Evolutionary conservation across 352 stramenopile genomes (phyloP).

Genomic region (Globisporangium radiosum): DNA sequence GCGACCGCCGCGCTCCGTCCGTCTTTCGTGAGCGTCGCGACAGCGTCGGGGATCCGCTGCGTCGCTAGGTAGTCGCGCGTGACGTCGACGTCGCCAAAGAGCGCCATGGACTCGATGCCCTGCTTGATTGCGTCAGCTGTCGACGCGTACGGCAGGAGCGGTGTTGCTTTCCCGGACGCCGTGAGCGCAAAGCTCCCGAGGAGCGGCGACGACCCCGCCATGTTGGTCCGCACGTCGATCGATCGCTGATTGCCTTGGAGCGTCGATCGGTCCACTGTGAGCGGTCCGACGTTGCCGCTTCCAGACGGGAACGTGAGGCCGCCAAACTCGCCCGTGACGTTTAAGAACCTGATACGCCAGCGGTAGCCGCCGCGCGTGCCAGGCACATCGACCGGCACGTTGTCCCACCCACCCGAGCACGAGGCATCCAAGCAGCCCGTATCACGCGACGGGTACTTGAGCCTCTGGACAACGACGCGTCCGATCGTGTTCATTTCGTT

Average conservation of each 20-base stretch:
- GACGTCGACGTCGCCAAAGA: slow-evolving; percentile 72
- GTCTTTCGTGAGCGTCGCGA: slow-evolving; percentile 50
- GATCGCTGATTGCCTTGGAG: slow-evolving; percentile 38
- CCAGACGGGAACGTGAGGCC: slow-evolving; percentile 71
- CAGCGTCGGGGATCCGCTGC: slow-evolving; percentile 49
- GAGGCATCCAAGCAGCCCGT: slow-evolving; percentile 40
- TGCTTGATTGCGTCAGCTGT: slow-evolving; percentile 57
- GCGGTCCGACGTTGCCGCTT: slow-evolving; percentile 65
- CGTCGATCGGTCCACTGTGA: slow-evolving; percentile 28
- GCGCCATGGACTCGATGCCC: slow-evolving; percentile 67
- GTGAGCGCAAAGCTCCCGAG: slow-evolving; percentile 47
- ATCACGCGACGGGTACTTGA: slow-evolving; percentile 78
- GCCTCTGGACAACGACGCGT: slow-evolving; percentile 83
- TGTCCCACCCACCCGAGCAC: slow-evolving; percentile 90
- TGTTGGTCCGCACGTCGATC: slow-evolving; percentile 51
- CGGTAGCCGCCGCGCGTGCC: slow-evolving; percentile 81
- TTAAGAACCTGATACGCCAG: slow-evolving; percentile 70
- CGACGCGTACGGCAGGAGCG: slow-evolving; percentile 46
- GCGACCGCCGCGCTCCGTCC: slow-evolving; percentile 34
- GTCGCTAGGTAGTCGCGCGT: slow-evolving; percentile 39
- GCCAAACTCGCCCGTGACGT: slow-evolving; percentile 60
- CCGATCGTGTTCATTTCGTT: slow-evolving; percentile 94
- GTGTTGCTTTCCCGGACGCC: slow-evolving; percentile 29
- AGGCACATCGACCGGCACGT: slow-evolving; percentile 55
- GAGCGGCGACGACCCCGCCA: slow-evolving; percentile 39